These are phyloP conservation scores for Moesziomyces sp. DNA, from an alignment of 1,284 basidiomycete genomes.

Conservation along the genomic window DNA sequence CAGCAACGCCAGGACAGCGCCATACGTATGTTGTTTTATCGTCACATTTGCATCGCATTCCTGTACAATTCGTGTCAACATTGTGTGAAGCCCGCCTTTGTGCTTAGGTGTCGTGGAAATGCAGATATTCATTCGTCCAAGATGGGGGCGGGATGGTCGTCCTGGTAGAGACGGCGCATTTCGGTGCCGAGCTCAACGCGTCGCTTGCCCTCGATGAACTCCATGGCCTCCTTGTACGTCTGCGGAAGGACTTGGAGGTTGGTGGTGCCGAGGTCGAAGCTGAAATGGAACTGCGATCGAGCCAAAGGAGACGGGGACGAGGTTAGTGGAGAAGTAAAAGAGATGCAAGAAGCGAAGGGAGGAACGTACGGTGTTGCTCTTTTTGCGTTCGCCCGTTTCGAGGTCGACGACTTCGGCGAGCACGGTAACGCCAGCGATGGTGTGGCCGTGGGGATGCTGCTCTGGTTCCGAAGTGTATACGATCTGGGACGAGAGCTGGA, in stretches of 20 bases:
- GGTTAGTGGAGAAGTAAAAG: background rate
- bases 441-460: conserved; percentile 12
- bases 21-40: background rate
- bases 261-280: conserved; percentile 52
- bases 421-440: conserved; percentile 52
- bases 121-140: too few species aligned
- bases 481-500: conserved; percentile 57
- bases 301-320: too few species aligned
- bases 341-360: background rate
- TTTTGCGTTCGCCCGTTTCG: conserved; percentile 44
- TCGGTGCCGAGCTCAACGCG: conserved; percentile 54
- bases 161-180: conserved; percentile 51
- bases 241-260: conserved; percentile 38
- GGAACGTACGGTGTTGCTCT: conserved; percentile 53
- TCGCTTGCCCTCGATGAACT: conserved; percentile 60
- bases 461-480: conserved; percentile 47
- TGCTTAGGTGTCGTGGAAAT: too few species aligned
- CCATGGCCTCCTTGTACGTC: conserved; percentile 60
- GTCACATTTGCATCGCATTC: conserved; percentile 5
- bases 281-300: conserved; percentile 53
- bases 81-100: background rate
- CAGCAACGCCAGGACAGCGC: background rate
- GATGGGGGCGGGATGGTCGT: background rate
- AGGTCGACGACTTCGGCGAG: conserved; percentile 58
- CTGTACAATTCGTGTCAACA: background rate